Conservation (phyloP, 176 grass and related monocot species). For the Tillandsia leiboldiana region DNA sequence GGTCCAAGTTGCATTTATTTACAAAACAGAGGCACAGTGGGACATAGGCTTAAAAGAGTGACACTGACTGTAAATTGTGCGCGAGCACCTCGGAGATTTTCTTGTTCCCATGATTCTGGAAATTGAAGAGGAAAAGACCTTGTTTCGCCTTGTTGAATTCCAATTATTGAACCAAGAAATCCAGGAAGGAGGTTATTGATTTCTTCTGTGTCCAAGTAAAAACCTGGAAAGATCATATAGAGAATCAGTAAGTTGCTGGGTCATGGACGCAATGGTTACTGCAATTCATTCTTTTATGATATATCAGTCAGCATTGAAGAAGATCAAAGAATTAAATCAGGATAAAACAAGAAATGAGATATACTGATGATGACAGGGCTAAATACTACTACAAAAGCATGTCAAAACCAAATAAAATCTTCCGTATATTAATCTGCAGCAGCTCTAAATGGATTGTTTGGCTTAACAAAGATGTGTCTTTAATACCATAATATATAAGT, state of each 20-base stretch:
- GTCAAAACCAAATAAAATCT: too few species aligned
- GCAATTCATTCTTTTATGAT: not conserved
- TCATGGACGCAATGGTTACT: conserved; percentile 3
- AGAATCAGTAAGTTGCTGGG: not conserved
- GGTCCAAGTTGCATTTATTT: too few species aligned
- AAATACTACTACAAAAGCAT: too few species aligned
- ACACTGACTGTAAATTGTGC: conserved; percentile 87
- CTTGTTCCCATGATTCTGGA: conserved; percentile 77
- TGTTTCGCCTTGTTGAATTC: conserved; percentile 72
- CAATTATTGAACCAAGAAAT: conserved; percentile 84
- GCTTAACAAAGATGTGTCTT: too few species aligned
- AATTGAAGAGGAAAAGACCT: conserved; percentile 86
- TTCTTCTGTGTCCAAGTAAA: conserved; percentile 96
- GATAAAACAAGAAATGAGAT: too few species aligned
- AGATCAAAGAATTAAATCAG: not conserved
- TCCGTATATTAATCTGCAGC: too few species aligned
- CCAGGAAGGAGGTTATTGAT: conserved; percentile 63
- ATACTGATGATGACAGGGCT: too few species aligned
- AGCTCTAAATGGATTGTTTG: too few species aligned
- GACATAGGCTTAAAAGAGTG: conserved; percentile 1
- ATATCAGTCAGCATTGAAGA: too few species aligned
- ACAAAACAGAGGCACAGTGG: too few species aligned
- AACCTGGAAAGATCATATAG: conserved; percentile 37
- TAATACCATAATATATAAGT: too few species aligned
- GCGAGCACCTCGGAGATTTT: conserved; percentile 54